Base-by-base conservation (phyloP, 2,329 filamentous ascomycete species). In the Paraphaeosphaeria minitans region DNA sequence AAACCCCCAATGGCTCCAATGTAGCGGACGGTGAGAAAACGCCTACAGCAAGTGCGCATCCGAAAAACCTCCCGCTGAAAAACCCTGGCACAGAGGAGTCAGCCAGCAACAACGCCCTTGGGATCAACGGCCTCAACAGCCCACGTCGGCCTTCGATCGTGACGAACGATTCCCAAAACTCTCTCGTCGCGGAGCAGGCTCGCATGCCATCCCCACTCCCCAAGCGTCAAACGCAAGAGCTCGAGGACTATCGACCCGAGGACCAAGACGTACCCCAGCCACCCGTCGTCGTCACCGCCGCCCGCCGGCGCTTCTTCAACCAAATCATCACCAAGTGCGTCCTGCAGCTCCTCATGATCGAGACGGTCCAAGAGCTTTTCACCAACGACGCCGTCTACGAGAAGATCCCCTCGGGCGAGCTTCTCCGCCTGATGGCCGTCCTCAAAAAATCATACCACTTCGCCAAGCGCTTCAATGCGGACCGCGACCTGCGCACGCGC, bases 301-400 rank as follows among this genome's bases (percentile, higher is more conserved):
- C 95, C 0, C 90, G 95, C 27, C 87, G 95, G 37, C 90, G 93
- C 53, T 97, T 97, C 82, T 99, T 99, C 84, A 99, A 99, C 80
- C 91, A 94, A 67, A 99, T 99, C 77, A 99, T 99, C 77, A 97
- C 94, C 14, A 94, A 96, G 66, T 99, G 95, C 75, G 96, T 99
- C 4, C 83, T 99, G 9, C 96, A 99, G 77, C 86, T 99, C 2
- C 87, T 99, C 64, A 99, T 99, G 93, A 99, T 99, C 68, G 96
- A 99, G 77, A 99, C 96, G 0, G 96, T 99, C 43, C 96, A 96
- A 71, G 96, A 99, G 77, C 87, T 99, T 50, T 99, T 99, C 81
- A 96, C 93, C 67, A 99, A 98, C 77, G 93, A 98, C 73, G 87
- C 91, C 1, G 96, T 99, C 16, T 99, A 99, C 75, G 84, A 88